Base-by-base conservation (phyloP, 2,329 filamentous ascomycete species). In the Aplosporella prunicola region DNA sequence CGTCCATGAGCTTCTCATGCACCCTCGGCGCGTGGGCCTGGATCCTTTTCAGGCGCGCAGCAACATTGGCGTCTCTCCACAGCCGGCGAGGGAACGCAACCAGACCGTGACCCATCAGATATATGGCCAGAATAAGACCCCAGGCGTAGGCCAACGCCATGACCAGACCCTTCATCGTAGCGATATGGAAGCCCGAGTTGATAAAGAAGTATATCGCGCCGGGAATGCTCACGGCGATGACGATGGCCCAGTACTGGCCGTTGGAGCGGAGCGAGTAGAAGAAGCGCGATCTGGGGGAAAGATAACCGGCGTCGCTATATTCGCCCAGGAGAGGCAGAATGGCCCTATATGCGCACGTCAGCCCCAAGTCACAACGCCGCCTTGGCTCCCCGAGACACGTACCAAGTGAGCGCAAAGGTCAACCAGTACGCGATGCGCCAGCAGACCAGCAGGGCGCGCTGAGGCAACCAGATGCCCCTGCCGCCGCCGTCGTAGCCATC, bases 371-470 rank as follows among this genome's bases (percentile, higher is more conserved):
- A 7, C 14, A 10, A 14, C 4, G 13, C 4, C n/a, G 16, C 11
- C 2, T 25, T 7, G 9, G 10, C 1, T 10, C 16, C 0, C 5
- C 20, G 16, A 11, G 31, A 30, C 28, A 49, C 70, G 34, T 67
- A 89, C 91, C 91, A 98, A 39, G 89, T 96, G 53, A 98, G 65
- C 34, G 80, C 78, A 63, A 98, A 98, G 0, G 89, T 96, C 39
- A 98, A 69, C 91, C 91, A 98, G 64, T 98, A 98, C 14, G 82
- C 81, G 46, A 98, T 89, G 55, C 89, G 76, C 91, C 91, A 98
- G 41, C 82, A 81, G 16, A 95, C 85, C 52, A 93, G 68, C 32
- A 95, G 69, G 18, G 88, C 73, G 33, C 78, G 68, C 47, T 82
- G 71, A 5, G 84, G 82, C 22, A 98, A 72, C 85, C 88, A 95